Percentiles rank a stretch among this genome's conserved stretches.
These are phyloP conservation scores for Exophiala mesophila DNA, from an alignment of 2,329 filamentous ascomycete genomes.

Conservation along the genomic window DNA sequence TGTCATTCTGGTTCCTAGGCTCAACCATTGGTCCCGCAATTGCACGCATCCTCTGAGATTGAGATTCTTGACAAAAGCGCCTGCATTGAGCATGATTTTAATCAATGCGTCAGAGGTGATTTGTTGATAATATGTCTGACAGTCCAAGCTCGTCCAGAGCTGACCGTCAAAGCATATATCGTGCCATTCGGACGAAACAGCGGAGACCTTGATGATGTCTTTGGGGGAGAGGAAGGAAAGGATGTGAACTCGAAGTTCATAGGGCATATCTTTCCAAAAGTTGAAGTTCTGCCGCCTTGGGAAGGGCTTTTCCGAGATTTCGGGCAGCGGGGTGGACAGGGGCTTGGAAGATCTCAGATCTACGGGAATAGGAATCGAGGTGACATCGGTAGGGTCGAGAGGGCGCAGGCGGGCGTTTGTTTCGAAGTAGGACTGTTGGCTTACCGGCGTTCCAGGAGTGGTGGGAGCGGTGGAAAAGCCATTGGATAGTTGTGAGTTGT, in stretches of 20 bases:
- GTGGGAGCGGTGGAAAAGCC: slow-evolving; percentile 54
- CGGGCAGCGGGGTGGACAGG: slow-evolving; percentile 18
- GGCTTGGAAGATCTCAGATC: slow-evolving; percentile 49
- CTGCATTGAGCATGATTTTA: slow-evolving; percentile 77
- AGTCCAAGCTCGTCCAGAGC: slow-evolving; percentile 80
- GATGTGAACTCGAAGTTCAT: slow-evolving; percentile 74
- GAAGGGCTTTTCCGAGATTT: slow-evolving; percentile 30
- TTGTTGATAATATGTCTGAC: slow-evolving; percentile 77
- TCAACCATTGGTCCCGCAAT: slow-evolving; percentile 72
- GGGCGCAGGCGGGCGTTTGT: slow-evolving; percentile 52
- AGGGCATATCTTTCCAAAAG: slow-evolving; percentile 76
- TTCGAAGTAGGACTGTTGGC: slow-evolving; percentile 46
- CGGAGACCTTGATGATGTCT: slow-evolving; percentile 72
- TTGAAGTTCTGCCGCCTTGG: slow-evolving; percentile 47
- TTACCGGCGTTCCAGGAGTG: slow-evolving; percentile 45
- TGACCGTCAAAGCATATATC: slow-evolving; percentile 89
- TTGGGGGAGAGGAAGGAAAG: slow-evolving; percentile 71
- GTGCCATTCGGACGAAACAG: slow-evolving; percentile 73
- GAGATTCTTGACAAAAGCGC: slow-evolving; percentile 83
- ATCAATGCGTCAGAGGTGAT: slow-evolving; percentile 80
- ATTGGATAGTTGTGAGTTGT: slow-evolving; percentile 47
- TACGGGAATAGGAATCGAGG: slow-evolving; percentile 56
- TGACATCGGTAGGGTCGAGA: slow-evolving; percentile 32
- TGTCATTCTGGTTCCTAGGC: slow-evolving; percentile 63
- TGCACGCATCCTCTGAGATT: slow-evolving; percentile 91